Base-by-base conservation (phyloP, 1,284 basidiomycete species). In the Ustilago cynodontis region DNA sequence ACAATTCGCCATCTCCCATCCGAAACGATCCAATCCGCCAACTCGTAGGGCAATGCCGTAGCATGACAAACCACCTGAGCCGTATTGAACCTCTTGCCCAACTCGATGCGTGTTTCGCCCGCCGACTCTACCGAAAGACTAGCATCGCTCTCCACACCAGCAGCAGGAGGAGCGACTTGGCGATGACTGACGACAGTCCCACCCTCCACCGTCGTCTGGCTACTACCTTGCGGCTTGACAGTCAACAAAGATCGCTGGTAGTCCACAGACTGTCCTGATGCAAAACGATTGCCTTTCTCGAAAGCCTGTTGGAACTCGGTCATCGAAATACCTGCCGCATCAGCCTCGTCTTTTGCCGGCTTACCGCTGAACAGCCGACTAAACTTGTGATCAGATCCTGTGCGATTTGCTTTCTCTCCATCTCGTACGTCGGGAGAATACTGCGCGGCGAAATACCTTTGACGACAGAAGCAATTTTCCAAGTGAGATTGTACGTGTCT, bases 351-450 rank as follows among this genome's bases (percentile, higher is more conserved):
- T 28, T 65, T 71, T 33, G 88, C 88, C 9, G 92, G 91, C 86
- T 93, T 93, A 51, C 90, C 91, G 18, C 92, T 93, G 86, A 94
- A 93, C 24, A 94, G 86, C 13, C 89, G 88, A 1, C 92, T 89
- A 82, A 91, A 93, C 77, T 91, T 87, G 84, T 90, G 91, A 94
- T 94, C 60, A 95, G 88, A 75, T 94, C 92, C 84, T 92, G 62
- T 16, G 81, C 84, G 20, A 79, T 79, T 59, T 81, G 77, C 59
- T 90, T 0, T 92, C 93, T 76, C 91, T 93, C 84, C 90, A 59
- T 52, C 55, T 71, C 64, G 57, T 68, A 70, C 28, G 93, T 94
- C 79, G 90, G 88, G 24, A 95, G 86, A 13, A 95, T 86, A 0
- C 89, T 89, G 2, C 89, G 87, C 43, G 89, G 87, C 1, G 92